phyloP scores from a whole-genome alignment of 345 rosid species.

The Murraya paniculata region DNA sequence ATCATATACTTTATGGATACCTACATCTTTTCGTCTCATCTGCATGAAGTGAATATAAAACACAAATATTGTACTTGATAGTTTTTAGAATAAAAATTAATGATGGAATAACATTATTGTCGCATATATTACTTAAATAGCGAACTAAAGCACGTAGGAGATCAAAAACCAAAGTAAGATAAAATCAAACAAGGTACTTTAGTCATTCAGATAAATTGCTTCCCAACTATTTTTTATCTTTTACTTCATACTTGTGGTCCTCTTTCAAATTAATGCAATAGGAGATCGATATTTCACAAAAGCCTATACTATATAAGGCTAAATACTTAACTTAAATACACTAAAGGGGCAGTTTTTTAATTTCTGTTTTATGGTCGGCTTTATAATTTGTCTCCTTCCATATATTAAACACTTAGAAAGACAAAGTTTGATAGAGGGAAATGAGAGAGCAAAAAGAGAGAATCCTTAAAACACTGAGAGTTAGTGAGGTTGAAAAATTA shows the following conservation, averaged over 20 bases:
- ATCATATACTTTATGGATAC: slow-evolving; percentile 59
- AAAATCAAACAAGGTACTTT: neutral
- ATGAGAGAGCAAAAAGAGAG: too few species aligned
- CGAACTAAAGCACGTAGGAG: neutral
- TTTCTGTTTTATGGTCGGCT: too few species aligned
- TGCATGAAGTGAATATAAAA: slow-evolving; percentile 20
- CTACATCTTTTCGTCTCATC: slow-evolving; percentile 76
- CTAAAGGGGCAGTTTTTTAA: too few species aligned
- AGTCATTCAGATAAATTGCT: neutral
- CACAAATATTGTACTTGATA: neutral
- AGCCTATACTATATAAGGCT: neutral
- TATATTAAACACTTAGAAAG: too few species aligned
- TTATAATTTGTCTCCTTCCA: too few species aligned
- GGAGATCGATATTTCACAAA: neutral
- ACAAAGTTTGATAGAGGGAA: too few species aligned
- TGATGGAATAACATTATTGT: neutral
- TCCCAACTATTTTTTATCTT: neutral
- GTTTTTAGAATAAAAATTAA: neutral
- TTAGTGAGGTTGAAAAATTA: too few species aligned
- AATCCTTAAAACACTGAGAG: too few species aligned
- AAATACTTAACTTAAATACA: neutral
- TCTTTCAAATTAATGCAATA: neutral
- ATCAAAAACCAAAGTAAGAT: neutral
- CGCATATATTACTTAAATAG: neutral
- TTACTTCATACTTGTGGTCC: neutral